Base-by-base conservation (phyloP, 2,329 filamentous ascomycete genomes). In the Diaporthe velutina region DNA sequence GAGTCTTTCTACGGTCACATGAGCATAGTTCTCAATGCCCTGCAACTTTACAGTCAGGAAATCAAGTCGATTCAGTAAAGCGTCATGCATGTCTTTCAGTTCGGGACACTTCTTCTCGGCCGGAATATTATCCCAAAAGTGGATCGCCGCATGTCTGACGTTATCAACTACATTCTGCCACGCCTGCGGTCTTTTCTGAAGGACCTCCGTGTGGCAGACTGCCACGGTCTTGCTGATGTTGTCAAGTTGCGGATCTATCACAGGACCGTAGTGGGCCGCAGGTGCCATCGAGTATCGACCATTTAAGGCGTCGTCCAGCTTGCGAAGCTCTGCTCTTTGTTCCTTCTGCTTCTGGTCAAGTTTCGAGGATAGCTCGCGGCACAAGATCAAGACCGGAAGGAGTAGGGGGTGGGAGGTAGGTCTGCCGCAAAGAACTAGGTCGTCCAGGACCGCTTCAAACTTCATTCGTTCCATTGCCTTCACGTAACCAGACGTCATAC, bases 11-110 rank as follows among this genome's bases (percentile, higher is more conserved):
- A 84, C 67, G 0, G 83, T 82, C 0, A 82, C 82, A 70, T 82
- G 78, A 1, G 81, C 79, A 74, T 84, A 84, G 42, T 76, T 81
- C 13, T 84, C 82, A 10, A 83, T 78, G 7, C 82, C 81, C n/a
- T 83, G 80, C 13, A 83, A 77, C 74, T 83, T 84, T 9, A 78
- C 77, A 19, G 75, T 74, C 61, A 82, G 78, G 68, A 84, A 83
- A 17, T 81, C 78, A 33, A 83, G 74, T 13, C 83, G 76, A 9
- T 78, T 76, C 17, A 78, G 12, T 60, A 84, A 78, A 12, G 77
- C 79, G 3, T 68, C 64, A 19, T 84, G 81, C 9, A 83, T 64
- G 45, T 72, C 76, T 61, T 74, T 71, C 57, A 82, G 76, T 13
- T 73, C 73, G 0, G 57, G 28, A 9, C 42, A 19, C n/a, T 67